phyloP scores from a whole-genome alignment of 306 rosid genomes.

The Cucumis hystrix region DNA sequence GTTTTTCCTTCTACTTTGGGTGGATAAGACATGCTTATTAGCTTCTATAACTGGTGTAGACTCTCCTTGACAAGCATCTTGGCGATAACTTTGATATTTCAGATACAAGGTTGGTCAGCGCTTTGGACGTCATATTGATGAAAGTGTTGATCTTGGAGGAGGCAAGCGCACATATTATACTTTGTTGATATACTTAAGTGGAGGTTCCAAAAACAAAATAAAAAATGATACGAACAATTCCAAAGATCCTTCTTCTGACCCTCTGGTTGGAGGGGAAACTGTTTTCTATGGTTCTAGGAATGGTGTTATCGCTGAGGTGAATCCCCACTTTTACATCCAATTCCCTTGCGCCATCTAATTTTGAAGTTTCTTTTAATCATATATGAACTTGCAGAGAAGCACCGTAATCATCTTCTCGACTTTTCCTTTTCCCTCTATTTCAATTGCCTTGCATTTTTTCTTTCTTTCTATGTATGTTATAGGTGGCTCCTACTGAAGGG shows the following conservation, averaged over 20 bases:
- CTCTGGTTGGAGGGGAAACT: conserved; percentile 84
- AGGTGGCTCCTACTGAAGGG: conserved; percentile 89
- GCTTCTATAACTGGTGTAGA: neutral
- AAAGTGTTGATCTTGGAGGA: conserved; percentile 58
- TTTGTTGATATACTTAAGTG: conserved; percentile 69
- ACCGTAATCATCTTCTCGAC: neutral
- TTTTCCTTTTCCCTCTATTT: neutral
- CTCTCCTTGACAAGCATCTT: neutral
- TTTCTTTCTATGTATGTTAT: neutral
- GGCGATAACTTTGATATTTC: neutral
- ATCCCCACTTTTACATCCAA: neutral
- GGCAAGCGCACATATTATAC: conserved; percentile 75
- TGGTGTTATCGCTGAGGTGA: conserved; percentile 67
- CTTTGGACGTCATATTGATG: conserved; percentile 92
- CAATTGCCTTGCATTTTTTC: neutral
- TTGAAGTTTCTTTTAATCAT: neutral
- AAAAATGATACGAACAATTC: conserved; percentile 26
- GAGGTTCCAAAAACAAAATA: conserved; percentile 41
- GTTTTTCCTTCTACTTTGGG: neutral
- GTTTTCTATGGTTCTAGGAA: conserved; percentile 81
- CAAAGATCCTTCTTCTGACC: conserved; percentile 30
- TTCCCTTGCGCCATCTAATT: neutral
- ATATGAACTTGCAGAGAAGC: neutral
- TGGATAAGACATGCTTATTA: neutral
- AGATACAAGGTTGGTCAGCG: conserved; percentile 84